Conservation (phyloP, 768 basidiomycete genomes). For the Leucocoprinus sp. region DNA sequence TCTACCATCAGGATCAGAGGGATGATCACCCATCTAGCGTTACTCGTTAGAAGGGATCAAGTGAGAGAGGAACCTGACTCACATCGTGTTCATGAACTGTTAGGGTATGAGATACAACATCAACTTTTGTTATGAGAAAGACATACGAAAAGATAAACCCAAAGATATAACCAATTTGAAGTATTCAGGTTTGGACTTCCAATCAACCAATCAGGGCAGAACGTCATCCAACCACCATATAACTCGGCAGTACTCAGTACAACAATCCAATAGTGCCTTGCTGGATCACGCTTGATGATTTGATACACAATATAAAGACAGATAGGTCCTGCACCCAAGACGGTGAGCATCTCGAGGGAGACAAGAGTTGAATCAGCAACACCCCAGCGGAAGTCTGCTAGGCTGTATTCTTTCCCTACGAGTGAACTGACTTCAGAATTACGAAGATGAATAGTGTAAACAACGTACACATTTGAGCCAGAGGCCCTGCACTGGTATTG, state of each 20-base stretch:
- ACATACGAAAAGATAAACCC: slow-evolving; percentile 76
- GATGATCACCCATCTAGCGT: slow-evolving; percentile 66
- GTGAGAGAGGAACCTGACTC: slow-evolving; percentile 19
- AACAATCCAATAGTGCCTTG: slow-evolving; percentile 73
- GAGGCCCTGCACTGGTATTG: slow-evolving; percentile 55
- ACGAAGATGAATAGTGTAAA: neutral
- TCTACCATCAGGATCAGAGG: slow-evolving; percentile 73
- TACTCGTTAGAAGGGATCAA: neutral
- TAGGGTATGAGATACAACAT: neutral
- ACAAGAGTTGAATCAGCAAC: slow-evolving; percentile 71
- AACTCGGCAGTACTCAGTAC: slow-evolving; percentile 70
- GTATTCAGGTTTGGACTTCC: slow-evolving; percentile 67
- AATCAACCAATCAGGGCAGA: slow-evolving; percentile 79
- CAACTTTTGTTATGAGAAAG: neutral
- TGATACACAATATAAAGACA: slow-evolving; percentile 66
- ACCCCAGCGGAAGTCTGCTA: slow-evolving; percentile 80
- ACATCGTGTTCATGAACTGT: slow-evolving; percentile 80
- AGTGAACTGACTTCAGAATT: neutral
- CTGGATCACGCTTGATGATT: slow-evolving; percentile 54
- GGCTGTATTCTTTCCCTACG: slow-evolving; percentile 74
- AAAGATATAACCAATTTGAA: slow-evolving; percentile 61
- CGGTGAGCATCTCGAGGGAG: slow-evolving; percentile 77
- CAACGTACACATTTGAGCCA: slow-evolving; percentile 69
- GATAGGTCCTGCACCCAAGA: slow-evolving; percentile 67
- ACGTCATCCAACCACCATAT: slow-evolving; percentile 88